Base-by-base conservation (phyloP, 1,139 yeast species). In the Candida freyschussii region DNA sequence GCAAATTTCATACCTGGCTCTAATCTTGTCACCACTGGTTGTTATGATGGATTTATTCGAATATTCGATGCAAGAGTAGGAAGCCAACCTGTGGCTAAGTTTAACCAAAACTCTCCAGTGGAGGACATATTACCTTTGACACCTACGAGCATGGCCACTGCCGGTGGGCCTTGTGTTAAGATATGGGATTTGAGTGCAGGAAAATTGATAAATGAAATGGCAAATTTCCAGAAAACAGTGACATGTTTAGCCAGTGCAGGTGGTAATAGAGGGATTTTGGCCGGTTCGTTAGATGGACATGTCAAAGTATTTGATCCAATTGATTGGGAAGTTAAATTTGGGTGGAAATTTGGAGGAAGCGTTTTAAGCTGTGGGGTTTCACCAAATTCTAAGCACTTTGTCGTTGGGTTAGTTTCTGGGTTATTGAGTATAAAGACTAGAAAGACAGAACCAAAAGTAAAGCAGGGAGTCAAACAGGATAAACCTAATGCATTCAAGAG, bases 281-380 rank as follows among this genome's bases (percentile, higher is more conserved):
- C 95, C 7, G 96, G 97, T 15, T 89, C 96, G 0, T 67, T 91
- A 40, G 98, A 91, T 59, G 98, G 98, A 13, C 98, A 91, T 58
- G 96, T 91, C 38, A 91, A 91, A 60, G 87, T 89, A 29, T 85
- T 91, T 57, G 97, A 89, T 59, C 75, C 85, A 21, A 63, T 75
- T 22, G 65, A 73, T 41, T 91, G 94, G 89, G 83, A 82, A 41
- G 96, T 89, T 43, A 84, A 82, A 56, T 91, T 87, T 57, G 97
- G 97, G 26, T 91, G 97, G 97, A 91, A 89, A 59, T 89, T 83
- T 53, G 95, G 96, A 24, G 87, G 93, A 12, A 94, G 95, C 26
- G 96, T 91, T 0, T 66, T 91, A 47, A 70, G 87, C 49, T 79
- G 95, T 55, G 97, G 89, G 7, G 82, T 89, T 9, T 84, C 96